A percentile compares a stretch with the other conserved stretches of the same genome.
Conservation (phyloP, 495 filamentous ascomycete genomes). For the Aspergillus bridgeri region DNA sequence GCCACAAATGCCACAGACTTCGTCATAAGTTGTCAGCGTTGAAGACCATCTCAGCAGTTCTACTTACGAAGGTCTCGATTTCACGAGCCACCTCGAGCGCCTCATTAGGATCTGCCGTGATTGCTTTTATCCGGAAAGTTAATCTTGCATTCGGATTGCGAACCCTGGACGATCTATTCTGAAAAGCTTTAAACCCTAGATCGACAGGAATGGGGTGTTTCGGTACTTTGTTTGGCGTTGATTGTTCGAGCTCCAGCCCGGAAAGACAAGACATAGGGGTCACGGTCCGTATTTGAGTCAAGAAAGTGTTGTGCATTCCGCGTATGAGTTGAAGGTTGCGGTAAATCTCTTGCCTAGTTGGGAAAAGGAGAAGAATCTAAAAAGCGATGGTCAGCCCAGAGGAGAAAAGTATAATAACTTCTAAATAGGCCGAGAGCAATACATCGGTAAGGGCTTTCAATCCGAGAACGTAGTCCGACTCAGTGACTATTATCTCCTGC, state of each 20-base stretch:
- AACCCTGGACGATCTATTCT: constrained; percentile 29
- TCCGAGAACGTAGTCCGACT: constrained; percentile 85
- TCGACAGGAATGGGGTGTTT: constrained; percentile 25
- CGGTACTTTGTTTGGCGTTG: constrained; percentile 17
- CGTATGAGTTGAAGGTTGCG: constrained; percentile 42
- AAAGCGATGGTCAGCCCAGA: not conserved
- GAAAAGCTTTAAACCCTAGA: constrained; percentile 27
- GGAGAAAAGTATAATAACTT: not conserved
- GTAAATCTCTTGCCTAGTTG: constrained; percentile 38
- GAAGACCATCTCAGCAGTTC: not conserved
- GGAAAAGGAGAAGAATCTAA: constrained; percentile 38
- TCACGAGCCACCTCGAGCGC: constrained; percentile 72
- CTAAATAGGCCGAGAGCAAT: constrained; percentile 20
- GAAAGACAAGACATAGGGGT: constrained; percentile 29
- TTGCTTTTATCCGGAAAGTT: constrained; percentile 29
- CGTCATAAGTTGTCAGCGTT: constrained; percentile 4
- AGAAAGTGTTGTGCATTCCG: constrained; percentile 43
- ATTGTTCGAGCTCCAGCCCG: constrained; percentile 18
- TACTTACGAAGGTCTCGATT: constrained; percentile 68
- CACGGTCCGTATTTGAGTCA: constrained; percentile 29
- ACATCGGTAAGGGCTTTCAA: constrained; percentile 84
- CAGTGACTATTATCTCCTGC: constrained; percentile 79
- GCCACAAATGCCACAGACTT: constrained; percentile 77
- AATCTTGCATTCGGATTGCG: constrained; percentile 28
- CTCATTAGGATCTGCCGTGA: constrained; percentile 66